These are phyloP conservation scores for Arabis alpina DNA, from an alignment of 345 rosid genomes.

Conservation along the genomic window DNA sequence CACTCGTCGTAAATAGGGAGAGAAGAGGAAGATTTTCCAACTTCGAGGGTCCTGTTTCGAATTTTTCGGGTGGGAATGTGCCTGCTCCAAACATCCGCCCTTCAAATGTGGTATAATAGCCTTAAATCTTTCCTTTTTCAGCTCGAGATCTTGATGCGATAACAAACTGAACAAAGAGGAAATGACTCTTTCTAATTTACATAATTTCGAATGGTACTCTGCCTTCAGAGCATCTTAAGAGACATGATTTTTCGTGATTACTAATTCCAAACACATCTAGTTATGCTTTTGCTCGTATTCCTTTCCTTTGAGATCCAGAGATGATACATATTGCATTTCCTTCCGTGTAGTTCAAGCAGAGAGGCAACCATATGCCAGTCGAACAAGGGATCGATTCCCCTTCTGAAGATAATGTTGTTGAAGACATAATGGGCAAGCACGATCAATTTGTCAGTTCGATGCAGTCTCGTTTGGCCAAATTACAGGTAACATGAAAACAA, in stretches of 20 bases:
- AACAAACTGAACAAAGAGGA: slow-evolving; percentile 10
- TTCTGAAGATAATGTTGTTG: slow-evolving; percentile 72
- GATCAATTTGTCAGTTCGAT: slow-evolving; percentile 82
- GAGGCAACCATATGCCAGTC: slow-evolving; percentile 57
- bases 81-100: slow-evolving; percentile 53
- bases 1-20: slow-evolving; percentile 70
- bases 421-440: slow-evolving; percentile 75
- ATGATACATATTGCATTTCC: slow-evolving; percentile 23
- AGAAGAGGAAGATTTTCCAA: slow-evolving; percentile 71
- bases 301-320: slow-evolving; percentile 18
- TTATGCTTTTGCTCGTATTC: neutral
- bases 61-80: slow-evolving; percentile 48
- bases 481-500: slow-evolving; percentile 68
- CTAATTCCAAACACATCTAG: neutral
- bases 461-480: slow-evolving; percentile 90
- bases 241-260: slow-evolving; percentile 1
- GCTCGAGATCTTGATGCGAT: slow-evolving; percentile 25
- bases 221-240: slow-evolving; percentile 13
- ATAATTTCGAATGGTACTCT: neutral
- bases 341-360: slow-evolving; percentile 60
- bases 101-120: slow-evolving; percentile 53
- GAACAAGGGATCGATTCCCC: slow-evolving; percentile 60
- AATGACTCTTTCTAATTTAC: neutral
- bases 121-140: neutral
- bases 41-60: slow-evolving; percentile 56